Conservation (phyloP, 495 filamentous ascomycete species). For the Saxophila tyrrhenica region DNA sequence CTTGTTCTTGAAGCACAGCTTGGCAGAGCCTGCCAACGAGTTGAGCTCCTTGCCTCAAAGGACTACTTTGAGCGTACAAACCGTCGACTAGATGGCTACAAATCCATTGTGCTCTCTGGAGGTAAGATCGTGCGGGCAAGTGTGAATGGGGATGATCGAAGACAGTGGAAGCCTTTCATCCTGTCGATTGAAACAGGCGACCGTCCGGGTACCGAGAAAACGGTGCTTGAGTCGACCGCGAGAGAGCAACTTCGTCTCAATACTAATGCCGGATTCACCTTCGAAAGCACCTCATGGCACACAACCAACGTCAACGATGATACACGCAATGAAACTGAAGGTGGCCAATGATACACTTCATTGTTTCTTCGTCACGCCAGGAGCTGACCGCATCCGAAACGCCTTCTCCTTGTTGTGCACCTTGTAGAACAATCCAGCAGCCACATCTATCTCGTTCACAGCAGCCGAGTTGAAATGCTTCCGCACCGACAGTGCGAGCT, state of each 20-base stretch:
- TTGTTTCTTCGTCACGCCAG: conserved; percentile 16
- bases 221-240: no score
- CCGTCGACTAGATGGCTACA: neutral
- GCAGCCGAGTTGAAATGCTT: conserved; percentile 85
- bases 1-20: neutral
- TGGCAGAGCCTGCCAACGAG: neutral
- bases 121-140: neutral
- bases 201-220: no score
- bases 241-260: no score
- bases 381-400: conserved; percentile 37
- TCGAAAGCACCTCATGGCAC: no score
- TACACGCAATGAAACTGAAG: neutral
- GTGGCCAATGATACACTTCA: neutral
- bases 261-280: no score
- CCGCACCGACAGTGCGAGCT: conserved; percentile 68
- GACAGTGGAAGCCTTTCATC: no score
- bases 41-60: neutral
- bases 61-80: neutral
- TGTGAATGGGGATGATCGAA: no score
- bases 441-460: conserved; percentile 75
- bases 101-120: neutral
- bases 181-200: no score
- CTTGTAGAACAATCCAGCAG: conserved; percentile 79
- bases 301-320: no score
- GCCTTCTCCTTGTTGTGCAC: conserved; percentile 45